Conservation (phyloP, 2,329 filamentous ascomycete species). For the Beauveria sp. region DNA sequence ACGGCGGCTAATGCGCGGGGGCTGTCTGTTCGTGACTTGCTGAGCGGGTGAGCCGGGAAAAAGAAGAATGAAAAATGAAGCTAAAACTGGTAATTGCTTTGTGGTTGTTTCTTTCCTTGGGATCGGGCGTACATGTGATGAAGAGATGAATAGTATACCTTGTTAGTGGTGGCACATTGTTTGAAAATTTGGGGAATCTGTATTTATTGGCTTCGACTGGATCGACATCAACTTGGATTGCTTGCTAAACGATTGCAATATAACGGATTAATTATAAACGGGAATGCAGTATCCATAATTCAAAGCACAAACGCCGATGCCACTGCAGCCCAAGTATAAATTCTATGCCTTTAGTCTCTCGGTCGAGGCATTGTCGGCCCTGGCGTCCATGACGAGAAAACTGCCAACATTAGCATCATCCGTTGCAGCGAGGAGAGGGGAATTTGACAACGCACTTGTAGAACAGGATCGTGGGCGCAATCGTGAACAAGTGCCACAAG, state of each 20-base stretch:
- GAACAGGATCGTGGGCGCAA: conserved; percentile 80
- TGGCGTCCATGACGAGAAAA: conserved; percentile 78
- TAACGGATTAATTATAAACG: not conserved
- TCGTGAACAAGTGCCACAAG: conserved; percentile 91
- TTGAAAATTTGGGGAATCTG: not conserved
- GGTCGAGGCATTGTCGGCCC: conserved; percentile 66
- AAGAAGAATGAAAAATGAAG: not conserved
- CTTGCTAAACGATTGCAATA: not conserved
- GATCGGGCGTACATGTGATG: not conserved
- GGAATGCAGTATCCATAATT: not conserved
- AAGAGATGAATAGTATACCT: conserved; percentile 4
- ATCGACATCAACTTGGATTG: not conserved
- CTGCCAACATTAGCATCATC: conserved; percentile 38
- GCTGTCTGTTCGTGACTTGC: conserved; percentile 47
- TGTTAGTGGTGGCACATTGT: not conserved
- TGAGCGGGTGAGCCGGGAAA: conserved; percentile 36
- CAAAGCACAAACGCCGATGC: not conserved
- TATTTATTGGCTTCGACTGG: not conserved
- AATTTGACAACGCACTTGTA: conserved; percentile 68
- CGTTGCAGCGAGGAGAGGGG: not conserved
- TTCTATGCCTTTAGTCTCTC: conserved; percentile 62
- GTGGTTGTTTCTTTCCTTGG: not conserved
- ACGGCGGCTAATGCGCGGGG: conserved; percentile 33
- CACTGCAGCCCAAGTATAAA: not conserved
- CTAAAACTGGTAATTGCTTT: not conserved